Base-by-base conservation (phyloP, 148 eudicot species). In the Tetragonia tetragonoides region DNA sequence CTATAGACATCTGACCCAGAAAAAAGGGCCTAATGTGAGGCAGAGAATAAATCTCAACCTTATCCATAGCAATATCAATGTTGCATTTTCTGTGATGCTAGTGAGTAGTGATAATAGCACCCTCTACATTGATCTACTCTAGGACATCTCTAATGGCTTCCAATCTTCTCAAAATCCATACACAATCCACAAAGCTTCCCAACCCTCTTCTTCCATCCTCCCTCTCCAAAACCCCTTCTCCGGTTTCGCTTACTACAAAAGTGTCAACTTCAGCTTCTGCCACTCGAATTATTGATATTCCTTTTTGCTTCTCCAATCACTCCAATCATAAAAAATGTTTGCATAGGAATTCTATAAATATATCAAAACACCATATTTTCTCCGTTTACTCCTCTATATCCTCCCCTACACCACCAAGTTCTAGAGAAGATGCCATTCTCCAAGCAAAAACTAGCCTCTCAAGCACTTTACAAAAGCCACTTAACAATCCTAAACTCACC, bases 401-500 rank as follows among this genome's bases (percentile, higher is more conserved):
- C 62, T 78, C 93, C 18, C 75, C 83, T 71, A 79, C 83, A 18
- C 99, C 97, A 0, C 99, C 99, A 68, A 80, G 84, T 47, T 81
- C 93, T 46, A 91, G 85, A 83, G 89, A 91, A 76, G 97, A 91
- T 80, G 99, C 99, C 28, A 84, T 95, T 68, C 77, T 81, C 39
- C 99, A 95, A 87, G 97, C 96, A 70, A 92, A 88, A 78, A 82
- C 87, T 16, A 86, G 89, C 80, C 93, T 95, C 70, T 84, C 89
- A 44, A 68, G 92, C 84, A 77, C 90, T 79, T 73, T 95, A 10
- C 88, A 88, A 44, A 95, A 89, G 84, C 93, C 95, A 11, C 93
- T 92, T 73, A 91, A 85, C 89, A 92, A 81, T 74, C 91, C 93
- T 17, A 90, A 80, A 68, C 86, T 91, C 75, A 79, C 91, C 2